Evolutionary conservation across 192 early-diverging fungal species (phyloP).

Genomic region (Umbelopsis sp.): DNA sequence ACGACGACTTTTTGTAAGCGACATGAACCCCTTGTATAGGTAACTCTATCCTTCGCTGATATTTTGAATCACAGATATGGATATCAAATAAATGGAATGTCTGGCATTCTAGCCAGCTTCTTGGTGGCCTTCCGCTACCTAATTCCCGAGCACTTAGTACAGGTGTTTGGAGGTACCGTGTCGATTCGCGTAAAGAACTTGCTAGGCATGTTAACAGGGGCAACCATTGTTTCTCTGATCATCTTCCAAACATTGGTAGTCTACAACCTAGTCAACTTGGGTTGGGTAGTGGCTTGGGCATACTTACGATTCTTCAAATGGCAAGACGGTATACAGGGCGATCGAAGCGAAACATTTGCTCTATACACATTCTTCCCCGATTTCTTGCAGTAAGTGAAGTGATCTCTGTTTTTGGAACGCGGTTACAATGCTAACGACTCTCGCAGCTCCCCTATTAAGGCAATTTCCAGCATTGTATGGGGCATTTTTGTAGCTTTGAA

Average conservation of each 20-base stretch:
- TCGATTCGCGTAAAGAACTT: conserved; percentile 74
- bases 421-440: not conserved
- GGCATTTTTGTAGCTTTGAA: conserved; percentile 56
- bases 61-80: conserved; percentile 45
- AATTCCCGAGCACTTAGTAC: conserved; percentile 84
- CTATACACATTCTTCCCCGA: conserved; percentile 93
- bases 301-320: conserved; percentile 86
- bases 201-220: conserved; percentile 44
- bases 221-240: conserved; percentile 47
- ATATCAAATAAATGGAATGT: conserved; percentile 71
- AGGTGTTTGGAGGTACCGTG: conserved; percentile 61
- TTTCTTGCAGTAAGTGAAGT: conserved; percentile 62
- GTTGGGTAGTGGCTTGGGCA: conserved; percentile 75
- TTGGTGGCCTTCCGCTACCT: conserved; percentile 88
- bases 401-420: not conserved
- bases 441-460: conserved; percentile 62
- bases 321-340: conserved; percentile 80
- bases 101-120: conserved; percentile 71
- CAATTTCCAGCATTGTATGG: conserved; percentile 64
- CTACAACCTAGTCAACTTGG: conserved; percentile 73
- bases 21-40: not conserved
- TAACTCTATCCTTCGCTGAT: conserved; percentile 22
- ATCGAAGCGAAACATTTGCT: conserved; percentile 89
- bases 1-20: conserved; percentile 62
- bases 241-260: conserved; percentile 56